Percentiles rank a stretch among this genome's conserved stretches.
phyloP scores from a whole-genome alignment of 805 yeast species.

The Jamesozyma hellenica region DNA sequence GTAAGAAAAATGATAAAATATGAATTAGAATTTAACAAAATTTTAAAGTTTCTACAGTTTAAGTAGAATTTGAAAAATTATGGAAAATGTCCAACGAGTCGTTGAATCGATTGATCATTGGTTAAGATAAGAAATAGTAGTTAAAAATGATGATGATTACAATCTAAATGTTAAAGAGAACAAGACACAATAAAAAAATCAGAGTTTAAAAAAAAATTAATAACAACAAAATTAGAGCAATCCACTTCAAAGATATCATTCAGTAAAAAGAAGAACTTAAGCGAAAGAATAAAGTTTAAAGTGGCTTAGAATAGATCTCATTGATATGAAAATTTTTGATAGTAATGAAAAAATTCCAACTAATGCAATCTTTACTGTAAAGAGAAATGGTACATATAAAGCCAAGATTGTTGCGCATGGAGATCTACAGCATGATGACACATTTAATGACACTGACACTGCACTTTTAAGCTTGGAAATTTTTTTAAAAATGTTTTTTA shows the following conservation, averaged over 20 bases:
- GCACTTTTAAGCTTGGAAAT: neutral
- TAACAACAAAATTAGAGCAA: conserved; percentile 1
- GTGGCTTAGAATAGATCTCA: conserved; percentile 4
- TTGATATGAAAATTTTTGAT: conserved; percentile 5
- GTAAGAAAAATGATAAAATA: too few species aligned
- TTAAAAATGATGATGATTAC: too few species aligned
- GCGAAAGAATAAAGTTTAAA: neutral
- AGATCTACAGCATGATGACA: too few species aligned
- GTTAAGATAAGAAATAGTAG: too few species aligned
- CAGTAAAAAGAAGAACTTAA: conserved; percentile 1
- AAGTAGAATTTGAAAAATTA: too few species aligned
- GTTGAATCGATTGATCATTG: too few species aligned
- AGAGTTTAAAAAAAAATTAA: too few species aligned
- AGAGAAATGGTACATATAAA: conserved; percentile 5
- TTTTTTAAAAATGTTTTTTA: conserved; percentile 1
- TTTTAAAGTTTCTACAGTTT: too few species aligned
- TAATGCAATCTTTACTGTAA: conserved; percentile 1
- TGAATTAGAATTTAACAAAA: too few species aligned
- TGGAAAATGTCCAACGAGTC: too few species aligned
- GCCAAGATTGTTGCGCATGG: conserved; percentile 5
- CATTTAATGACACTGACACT: conserved; percentile 1
- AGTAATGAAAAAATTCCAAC: neutral
- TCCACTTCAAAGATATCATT: conserved; percentile 5
- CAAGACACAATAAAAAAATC: neutral
- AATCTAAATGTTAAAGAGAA: neutral